Evolutionary conservation across 495 filamentous ascomycete genomes (phyloP).

Genomic region (Chaetomium cochliodes): DNA sequence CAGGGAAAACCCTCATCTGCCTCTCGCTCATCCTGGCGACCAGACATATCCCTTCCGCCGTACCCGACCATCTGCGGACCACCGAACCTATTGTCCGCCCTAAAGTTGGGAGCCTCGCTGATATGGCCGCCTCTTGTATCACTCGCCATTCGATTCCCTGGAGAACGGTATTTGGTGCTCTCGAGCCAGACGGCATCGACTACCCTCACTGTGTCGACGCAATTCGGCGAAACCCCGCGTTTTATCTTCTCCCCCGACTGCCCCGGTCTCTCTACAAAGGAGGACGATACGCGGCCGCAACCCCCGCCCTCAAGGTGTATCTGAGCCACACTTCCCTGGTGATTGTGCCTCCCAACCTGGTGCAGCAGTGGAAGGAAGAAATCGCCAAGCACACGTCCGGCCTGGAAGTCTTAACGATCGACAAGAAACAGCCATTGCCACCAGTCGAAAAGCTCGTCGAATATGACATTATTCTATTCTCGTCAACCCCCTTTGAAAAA

Average conservation of each 20-base stretch:
- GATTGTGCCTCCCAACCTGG: slow-evolving; percentile 65
- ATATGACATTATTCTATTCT: slow-evolving; percentile 80
- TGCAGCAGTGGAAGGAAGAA: slow-evolving; percentile 68
- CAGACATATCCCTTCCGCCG: slow-evolving; percentile 61
- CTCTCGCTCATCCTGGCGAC: slow-evolving; percentile 81
- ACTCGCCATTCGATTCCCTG: slow-evolving; percentile 67
- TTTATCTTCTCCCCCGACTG: slow-evolving; percentile 52
- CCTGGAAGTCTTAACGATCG: slow-evolving; percentile 62
- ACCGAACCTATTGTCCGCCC: slow-evolving; percentile 17
- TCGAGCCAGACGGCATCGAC: slow-evolving; percentile 34
- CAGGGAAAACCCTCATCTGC: slow-evolving; percentile 88
- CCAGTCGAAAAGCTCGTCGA: slow-evolving; percentile 55
- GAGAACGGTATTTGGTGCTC: slow-evolving; percentile 55
- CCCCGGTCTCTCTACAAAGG: slow-evolving; percentile 43
- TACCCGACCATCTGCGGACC: slow-evolving; percentile 49
- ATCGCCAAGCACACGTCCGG: slow-evolving; percentile 66
- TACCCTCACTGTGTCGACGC: slow-evolving; percentile 54
- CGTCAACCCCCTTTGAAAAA: slow-evolving; percentile 67
- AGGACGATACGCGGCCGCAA: slow-evolving; percentile 34
- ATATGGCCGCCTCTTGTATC: slow-evolving; percentile 72
- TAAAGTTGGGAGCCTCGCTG: slow-evolving; percentile 35
- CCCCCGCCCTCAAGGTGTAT: slow-evolving; percentile 52
- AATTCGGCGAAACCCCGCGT: slow-evolving; percentile 53
- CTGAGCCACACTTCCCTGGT: slow-evolving; percentile 69
- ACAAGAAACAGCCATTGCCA: slow-evolving; percentile 55